Conservation (phyloP, 2,329 filamentous ascomycete genomes). For the Cladophialophora yegresii region DNA sequence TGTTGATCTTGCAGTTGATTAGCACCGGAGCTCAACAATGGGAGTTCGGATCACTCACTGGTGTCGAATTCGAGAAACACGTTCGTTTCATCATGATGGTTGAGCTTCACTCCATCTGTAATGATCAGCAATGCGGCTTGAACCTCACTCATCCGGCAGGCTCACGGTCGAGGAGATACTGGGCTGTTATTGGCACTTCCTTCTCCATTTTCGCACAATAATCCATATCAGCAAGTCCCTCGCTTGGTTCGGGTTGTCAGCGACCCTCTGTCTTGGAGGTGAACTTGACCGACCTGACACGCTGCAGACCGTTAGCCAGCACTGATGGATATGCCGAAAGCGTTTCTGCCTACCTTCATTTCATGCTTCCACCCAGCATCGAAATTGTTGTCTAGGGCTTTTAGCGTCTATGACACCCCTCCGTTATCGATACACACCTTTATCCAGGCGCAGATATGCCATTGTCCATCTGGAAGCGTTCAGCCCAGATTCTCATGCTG, state of each 20-base stretch:
- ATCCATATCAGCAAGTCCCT: slow-evolving; percentile 44
- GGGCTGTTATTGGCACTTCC: slow-evolving; percentile 44
- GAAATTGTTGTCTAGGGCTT: slow-evolving; percentile 35
- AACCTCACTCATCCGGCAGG: neutral
- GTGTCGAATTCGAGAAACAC: slow-evolving; percentile 48
- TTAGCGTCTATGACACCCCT: neutral
- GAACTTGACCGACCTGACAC: slow-evolving; percentile 19
- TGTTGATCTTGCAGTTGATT: slow-evolving; percentile 39
- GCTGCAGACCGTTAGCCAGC: slow-evolving; percentile 11
- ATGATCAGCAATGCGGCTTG: neutral
- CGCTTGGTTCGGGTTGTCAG: slow-evolving; percentile 21
- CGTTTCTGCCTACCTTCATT: slow-evolving; percentile 21
- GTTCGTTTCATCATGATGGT: slow-evolving; percentile 46
- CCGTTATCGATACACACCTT: slow-evolving; percentile 22
- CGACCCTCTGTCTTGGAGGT: neutral
- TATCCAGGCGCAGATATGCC: slow-evolving; percentile 47
- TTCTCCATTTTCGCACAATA: slow-evolving; percentile 46
- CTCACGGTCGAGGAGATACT: slow-evolving; percentile 43
- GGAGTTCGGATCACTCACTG: slow-evolving; percentile 6
- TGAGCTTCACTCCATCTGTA: slow-evolving; percentile 37
- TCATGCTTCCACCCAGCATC: slow-evolving; percentile 33
- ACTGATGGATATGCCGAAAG: neutral
- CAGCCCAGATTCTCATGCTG: neutral
- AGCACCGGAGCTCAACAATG: neutral
- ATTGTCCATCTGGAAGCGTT: slow-evolving; percentile 40